Evolutionary conservation across 768 basidiomycete species (phyloP).

Genomic region (Suillus clintonianus): DNA sequence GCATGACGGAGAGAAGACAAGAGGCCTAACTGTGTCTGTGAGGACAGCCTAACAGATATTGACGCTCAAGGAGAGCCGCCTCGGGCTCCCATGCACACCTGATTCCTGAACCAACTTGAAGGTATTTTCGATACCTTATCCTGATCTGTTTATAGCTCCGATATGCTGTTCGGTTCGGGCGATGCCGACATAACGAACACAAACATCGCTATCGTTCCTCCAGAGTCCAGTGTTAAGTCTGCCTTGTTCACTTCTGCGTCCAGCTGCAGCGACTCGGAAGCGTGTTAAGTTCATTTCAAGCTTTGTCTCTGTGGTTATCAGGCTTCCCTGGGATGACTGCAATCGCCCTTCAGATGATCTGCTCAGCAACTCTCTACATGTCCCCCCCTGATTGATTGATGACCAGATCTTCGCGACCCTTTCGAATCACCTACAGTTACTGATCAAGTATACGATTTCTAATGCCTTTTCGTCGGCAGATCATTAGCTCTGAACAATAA

Average conservation of each 20-base stretch:
- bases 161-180: too few relatives aligned
- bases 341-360: background rate
- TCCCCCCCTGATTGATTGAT: background rate
- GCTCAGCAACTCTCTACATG: background rate
- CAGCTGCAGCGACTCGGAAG: background rate
- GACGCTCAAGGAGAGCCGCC: background rate
- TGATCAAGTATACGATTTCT: background rate
- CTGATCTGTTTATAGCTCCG: background rate
- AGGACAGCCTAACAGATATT: too few relatives aligned
- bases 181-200: background rate
- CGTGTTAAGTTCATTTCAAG: background rate
- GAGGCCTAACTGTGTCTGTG: background rate
- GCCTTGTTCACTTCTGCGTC: background rate
- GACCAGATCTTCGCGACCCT: background rate
- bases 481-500: too few relatives aligned
- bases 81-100: background rate
- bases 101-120: background rate
- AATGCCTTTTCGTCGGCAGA: background rate
- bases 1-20: constrained; percentile 14
- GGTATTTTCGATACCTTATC: background rate
- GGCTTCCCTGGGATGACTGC: background rate
- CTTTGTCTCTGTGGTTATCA: background rate
- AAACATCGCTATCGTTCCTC: background rate
- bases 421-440: too few relatives aligned
- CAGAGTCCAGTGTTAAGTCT: background rate